Percentiles rank a stretch among this genome's conserved stretches.
Evolutionary conservation across 1,139 yeast species (phyloP).

Genomic region (Kodamaea sp.): DNA sequence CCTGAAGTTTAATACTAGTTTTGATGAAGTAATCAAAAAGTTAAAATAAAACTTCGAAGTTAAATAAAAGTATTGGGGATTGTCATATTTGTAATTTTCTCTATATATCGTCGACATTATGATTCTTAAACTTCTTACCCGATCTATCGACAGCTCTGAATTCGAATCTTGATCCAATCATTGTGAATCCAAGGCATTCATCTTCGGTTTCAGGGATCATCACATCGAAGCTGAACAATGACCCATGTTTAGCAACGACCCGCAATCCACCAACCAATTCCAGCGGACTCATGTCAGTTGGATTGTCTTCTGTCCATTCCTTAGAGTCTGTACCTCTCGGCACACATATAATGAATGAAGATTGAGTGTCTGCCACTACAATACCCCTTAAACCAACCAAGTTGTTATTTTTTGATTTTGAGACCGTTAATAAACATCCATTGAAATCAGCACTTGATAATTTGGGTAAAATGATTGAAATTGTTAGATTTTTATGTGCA

Average conservation of each 20-base stretch:
- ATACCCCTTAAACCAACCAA: conserved; percentile 70
- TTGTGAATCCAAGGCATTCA: conserved; percentile 52
- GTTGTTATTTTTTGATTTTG: conserved; percentile 54
- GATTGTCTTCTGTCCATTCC: conserved; percentile 21
- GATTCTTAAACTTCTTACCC: conserved; percentile 80
- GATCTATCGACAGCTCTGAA: conserved; percentile 79
- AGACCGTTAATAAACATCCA: conserved; percentile 66
- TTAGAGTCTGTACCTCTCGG: conserved; percentile 41
- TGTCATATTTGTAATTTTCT: conserved; percentile 13
- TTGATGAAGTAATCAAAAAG: conserved; percentile 24
- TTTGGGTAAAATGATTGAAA: conserved; percentile 45
- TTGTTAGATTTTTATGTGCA: conserved; percentile 23
- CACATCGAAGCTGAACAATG: conserved; percentile 55
- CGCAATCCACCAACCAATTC: conserved; percentile 50
- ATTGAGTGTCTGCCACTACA: conserved; percentile 83
- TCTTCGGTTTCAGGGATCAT: conserved; percentile 27
- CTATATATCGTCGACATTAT: conserved; percentile 58
- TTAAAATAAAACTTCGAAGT: conserved; percentile 17
- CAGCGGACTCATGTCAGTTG: conserved; percentile 21
- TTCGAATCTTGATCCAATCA: conserved; percentile 77
- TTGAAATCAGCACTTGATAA: conserved; percentile 79
- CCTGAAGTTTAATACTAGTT: conserved; percentile 25
- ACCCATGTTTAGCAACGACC: conserved; percentile 57
- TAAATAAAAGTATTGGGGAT: conserved; percentile 23
- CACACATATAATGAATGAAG: conserved; percentile 63